Percentiles rank a stretch among this genome's conserved stretches.
Evolutionary conservation across 148 eudicot genomes (phyloP).

Genomic region (Arctostaphylos glauca): DNA sequence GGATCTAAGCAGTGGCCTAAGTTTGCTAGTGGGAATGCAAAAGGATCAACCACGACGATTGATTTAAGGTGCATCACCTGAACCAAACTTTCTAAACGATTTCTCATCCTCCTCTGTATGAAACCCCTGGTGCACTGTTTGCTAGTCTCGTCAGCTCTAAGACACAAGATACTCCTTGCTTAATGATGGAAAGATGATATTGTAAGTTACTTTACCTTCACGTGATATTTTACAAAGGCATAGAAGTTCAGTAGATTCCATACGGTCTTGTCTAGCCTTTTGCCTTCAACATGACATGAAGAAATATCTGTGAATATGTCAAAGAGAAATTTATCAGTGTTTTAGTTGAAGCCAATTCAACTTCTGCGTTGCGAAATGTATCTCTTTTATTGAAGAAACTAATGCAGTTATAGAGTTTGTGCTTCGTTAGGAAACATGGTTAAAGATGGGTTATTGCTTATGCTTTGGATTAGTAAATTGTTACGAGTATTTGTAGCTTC

Average conservation of each 20-base stretch:
- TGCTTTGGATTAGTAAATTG: not conserved
- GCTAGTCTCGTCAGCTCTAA: slow-evolving; percentile 17
- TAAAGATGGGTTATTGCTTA: not conserved
- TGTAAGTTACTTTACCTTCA: slow-evolving; percentile 54
- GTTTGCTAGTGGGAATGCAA: not conserved
- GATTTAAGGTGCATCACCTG: slow-evolving; percentile 42
- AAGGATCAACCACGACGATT: not conserved
- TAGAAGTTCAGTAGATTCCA: slow-evolving; percentile 86
- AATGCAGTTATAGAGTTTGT: not conserved
- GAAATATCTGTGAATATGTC: slow-evolving; percentile 48
- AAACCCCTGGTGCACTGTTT: slow-evolving; percentile 73
- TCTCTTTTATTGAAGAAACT: not conserved
- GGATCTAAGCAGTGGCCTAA: not conserved
- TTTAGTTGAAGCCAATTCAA: not conserved
- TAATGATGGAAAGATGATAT: not conserved
- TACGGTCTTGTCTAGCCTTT: slow-evolving; percentile 73
- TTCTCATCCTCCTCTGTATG: slow-evolving; percentile 79
- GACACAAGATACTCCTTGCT: not conserved
- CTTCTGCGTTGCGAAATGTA: not conserved
- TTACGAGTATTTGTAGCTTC: not conserved
- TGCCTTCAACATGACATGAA: slow-evolving; percentile 64
- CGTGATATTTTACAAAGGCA: slow-evolving; percentile 69
- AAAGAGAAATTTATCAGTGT: not conserved
- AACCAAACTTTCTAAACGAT: slow-evolving; percentile 55
- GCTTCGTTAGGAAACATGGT: not conserved